Base-by-base conservation (phyloP, 1,284 basidiomycete species). In the Rhodotorula mucilaginosa region DNA sequence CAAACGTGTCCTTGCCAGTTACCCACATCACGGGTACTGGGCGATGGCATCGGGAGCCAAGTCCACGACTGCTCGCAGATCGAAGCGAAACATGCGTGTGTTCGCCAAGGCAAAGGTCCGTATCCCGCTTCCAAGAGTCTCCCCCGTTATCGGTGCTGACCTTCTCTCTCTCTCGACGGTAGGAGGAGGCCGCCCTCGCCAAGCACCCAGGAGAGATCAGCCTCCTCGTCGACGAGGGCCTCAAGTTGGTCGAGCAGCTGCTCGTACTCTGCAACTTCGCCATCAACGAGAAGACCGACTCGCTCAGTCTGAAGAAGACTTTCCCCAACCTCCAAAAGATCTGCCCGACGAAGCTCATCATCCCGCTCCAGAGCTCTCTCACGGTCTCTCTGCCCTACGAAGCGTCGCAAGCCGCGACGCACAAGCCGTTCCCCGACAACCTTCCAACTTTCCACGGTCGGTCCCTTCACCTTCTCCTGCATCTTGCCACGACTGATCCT, bases 1-100 rank as follows among this genome's bases (percentile, higher is more conserved):
- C 73, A 82, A 84, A 16, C 83, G 81, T 26, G 91, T 98, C 54
- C 85, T 99, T 19, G 82, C 85, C 65, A 87, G 88, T 67, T 96
- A 94, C 80, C 95, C 97, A 6, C 88, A 90, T 62, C 97, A 99
- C 82, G 89, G 91, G 0, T 84, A 98, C 57, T 99, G 97, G 97
- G 87, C 93, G 2, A 95, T 97, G 79, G 88, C 90, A 1, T 91
- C 93, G 1, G 92, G 93, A 10, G 87, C 90, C 60, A 92, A 95
- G 80, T 97, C 95, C 0, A 92, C 88, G 58, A 90, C 91, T 73
- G 10, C 78, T 1, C 85, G 85, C 49, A 85, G 96, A 61, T 84
- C 85, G 70, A 78, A 82, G 34, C 86, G 91, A 70, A 92, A 91
- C 61, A 84, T 80, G 63, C 79, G 82, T 5, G 89, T 97, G 58